A percentile compares a stretch with the other conserved stretches of the same genome.
These are phyloP conservation scores for Schwanniomyces vanrijiae DNA, from an alignment of 805 yeast species.

Conservation along the genomic window DNA sequence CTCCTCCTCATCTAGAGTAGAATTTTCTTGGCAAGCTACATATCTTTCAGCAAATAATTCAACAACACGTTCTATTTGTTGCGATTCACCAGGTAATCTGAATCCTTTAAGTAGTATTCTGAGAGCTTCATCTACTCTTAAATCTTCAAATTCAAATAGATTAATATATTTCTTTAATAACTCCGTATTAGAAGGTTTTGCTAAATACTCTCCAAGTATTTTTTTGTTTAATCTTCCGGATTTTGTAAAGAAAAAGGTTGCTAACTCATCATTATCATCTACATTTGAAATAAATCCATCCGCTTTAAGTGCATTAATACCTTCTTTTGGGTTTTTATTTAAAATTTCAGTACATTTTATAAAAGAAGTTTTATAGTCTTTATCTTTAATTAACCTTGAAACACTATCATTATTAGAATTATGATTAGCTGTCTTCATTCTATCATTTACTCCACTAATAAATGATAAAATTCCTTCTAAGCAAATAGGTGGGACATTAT, in stretches of 20 bases:
- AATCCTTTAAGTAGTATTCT: conserved; percentile 79
- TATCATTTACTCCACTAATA: conserved; percentile 58
- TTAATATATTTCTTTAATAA: conserved; percentile 65
- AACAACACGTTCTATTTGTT: conserved; percentile 89
- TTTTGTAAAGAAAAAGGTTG: conserved; percentile 71
- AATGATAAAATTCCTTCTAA: conserved; percentile 81
- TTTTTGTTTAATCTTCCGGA: conserved; percentile 86
- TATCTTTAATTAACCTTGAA: conserved; percentile 40
- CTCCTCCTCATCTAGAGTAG: conserved; percentile 24
- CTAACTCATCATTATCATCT: conserved; percentile 60
- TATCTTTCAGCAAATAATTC: conserved; percentile 84
- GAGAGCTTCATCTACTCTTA: conserved; percentile 91
- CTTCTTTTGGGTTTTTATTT: conserved; percentile 77
- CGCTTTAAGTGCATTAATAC: conserved; percentile 63
- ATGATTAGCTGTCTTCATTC: conserved; percentile 32
- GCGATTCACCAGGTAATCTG: conserved; percentile 96
- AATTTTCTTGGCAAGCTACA: conserved; percentile 55
- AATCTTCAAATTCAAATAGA: conserved; percentile 69
- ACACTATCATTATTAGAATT: conserved; percentile 9
- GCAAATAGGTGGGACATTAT: conserved; percentile 90
- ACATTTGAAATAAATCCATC: conserved; percentile 57
- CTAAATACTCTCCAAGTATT: conserved; percentile 79
- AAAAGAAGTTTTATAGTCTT: conserved; percentile 67
- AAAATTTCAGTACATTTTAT: conserved; percentile 72
- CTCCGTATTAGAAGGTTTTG: conserved; percentile 66